Percentiles rank a stretch among this genome's conserved stretches.
Evolutionary conservation across 805 yeast genomes (phyloP).

Genomic region (Blastobotrys americana): DNA sequence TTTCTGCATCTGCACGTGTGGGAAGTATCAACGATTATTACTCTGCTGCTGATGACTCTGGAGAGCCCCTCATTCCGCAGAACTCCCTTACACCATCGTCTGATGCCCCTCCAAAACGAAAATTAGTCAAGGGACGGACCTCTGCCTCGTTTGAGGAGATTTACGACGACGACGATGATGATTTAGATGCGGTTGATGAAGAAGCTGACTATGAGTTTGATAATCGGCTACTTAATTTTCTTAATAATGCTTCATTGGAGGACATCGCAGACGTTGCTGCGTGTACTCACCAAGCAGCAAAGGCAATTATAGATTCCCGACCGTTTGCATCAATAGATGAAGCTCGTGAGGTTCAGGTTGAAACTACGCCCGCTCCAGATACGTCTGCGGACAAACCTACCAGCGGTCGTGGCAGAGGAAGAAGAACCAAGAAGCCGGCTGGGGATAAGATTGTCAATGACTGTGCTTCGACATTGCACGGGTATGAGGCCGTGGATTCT

Average conservation of each 20-base stretch:
- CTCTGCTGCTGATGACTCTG: not conserved
- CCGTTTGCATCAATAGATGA: conserved; percentile 59
- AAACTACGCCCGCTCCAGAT: not conserved
- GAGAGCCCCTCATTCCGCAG: conserved; percentile 7
- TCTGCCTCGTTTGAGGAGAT: conserved; percentile 6
- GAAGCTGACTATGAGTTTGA: conserved; percentile 47
- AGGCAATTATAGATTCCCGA: conserved; percentile 53
- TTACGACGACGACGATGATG: conserved; percentile 13
- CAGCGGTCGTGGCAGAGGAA: conserved; percentile 29
- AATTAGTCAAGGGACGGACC: conserved; percentile 4
- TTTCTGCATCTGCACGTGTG: conserved; percentile 1
- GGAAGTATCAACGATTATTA: too few species aligned
- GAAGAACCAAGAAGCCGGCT: conserved; percentile 44
- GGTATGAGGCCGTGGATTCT: conserved; percentile 93
- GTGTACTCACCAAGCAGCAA: conserved; percentile 60
- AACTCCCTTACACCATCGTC: conserved; percentile 5
- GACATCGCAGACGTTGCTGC: conserved; percentile 78
- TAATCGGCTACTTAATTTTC: conserved; percentile 60
- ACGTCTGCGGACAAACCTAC: conserved; percentile 28
- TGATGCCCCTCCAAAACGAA: conserved; percentile 4
- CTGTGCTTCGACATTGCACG: conserved; percentile 62
- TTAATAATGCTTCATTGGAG: conserved; percentile 66
- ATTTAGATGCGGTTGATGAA: conserved; percentile 42
- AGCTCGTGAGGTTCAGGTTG: conserved; percentile 52
- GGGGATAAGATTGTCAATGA: conserved; percentile 73